Base-by-base conservation (phyloP, 805 yeast genomes). In the Metschnikowia chrysomelidarum region DNA sequence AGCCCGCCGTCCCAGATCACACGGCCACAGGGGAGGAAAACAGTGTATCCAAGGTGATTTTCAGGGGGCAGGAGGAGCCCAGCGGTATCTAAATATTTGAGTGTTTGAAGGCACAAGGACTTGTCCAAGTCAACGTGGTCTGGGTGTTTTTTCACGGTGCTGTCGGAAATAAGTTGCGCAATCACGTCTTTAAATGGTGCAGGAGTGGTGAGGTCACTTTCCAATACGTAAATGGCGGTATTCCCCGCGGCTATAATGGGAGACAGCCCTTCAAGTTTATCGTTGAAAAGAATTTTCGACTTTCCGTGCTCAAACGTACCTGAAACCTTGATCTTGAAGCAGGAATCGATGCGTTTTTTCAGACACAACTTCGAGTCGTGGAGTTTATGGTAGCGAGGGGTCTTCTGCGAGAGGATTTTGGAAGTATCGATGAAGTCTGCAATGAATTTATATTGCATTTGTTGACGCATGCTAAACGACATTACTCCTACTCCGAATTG, bases 21-120 rank as follows among this genome's bases (percentile, higher is more conserved):
- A 29, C 39, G 38, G 69, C 83, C 78, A 38, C 88, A 80, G 0
- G 98, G 98, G 19, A 89, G 62, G 34, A 89, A 75, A 0, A 82
- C 60, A 0, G 96, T 77, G 61, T 87, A 87, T 0, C 94, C 94
- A 14, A 63, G 50, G 18, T 50, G 52, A 39, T 80, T 82, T 4
- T 69, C 70, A 9, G 70, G 61, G 26, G 82, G 64, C 38, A 74
- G 73, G 15, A 77, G 59, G 20, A 86, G 55, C 7, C 67, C 71
- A 27, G 77, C 66, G 11, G 71, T 59, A 30, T 74, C 69, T 40
- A 89, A 56, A 46, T 76, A 77, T 12, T 69, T 62, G 30, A 87
- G 51, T 0, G 95, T 79, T 41, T 67, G 74, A 3, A 94, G 73
- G 49, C 93, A 83, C 33, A 61, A 56, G 11, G 54, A 50, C 41